Conservation (phyloP, 2,329 filamentous ascomycete species). For the Diaporthe vaccinii region DNA sequence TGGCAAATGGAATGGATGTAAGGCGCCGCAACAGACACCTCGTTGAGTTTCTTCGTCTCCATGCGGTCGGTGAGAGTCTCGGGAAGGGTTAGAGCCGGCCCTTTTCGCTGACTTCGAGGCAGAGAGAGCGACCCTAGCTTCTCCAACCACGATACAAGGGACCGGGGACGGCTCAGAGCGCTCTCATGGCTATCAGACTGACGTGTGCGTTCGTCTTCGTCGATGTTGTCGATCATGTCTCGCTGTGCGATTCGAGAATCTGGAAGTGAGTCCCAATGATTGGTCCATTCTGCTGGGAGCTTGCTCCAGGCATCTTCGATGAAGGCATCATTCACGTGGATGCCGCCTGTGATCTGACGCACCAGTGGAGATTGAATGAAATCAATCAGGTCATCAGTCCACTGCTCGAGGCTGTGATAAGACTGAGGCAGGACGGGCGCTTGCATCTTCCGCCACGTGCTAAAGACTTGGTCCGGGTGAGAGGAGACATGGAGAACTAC, state of each 20-base stretch:
- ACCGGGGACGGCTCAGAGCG: constrained; percentile 41
- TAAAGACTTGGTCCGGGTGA: background rate
- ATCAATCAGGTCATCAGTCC: constrained; percentile 44
- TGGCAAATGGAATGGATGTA: constrained; percentile 47
- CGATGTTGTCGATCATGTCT: constrained; percentile 49
- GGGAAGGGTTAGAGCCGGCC: constrained; percentile 42
- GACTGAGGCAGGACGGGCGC: constrained; percentile 23
- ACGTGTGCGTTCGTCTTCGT: constrained; percentile 35
- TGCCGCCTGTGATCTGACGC: constrained; percentile 51
- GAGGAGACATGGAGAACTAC: background rate
- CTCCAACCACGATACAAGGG: constrained; percentile 45
- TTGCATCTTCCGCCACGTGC: constrained; percentile 4
- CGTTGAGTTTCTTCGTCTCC: constrained; percentile 50
- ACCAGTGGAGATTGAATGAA: constrained; percentile 48
- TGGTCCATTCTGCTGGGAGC: constrained; percentile 49
- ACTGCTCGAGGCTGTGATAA: constrained; percentile 42
- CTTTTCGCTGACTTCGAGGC: constrained; percentile 44
- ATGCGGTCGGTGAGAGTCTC: constrained; percentile 45
- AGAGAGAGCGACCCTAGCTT: constrained; percentile 46
- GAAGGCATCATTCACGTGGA: constrained; percentile 52
- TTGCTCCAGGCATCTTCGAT: constrained; percentile 49
- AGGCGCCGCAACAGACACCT: constrained; percentile 48
- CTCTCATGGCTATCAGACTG: background rate
- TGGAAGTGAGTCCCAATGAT: constrained; percentile 47
- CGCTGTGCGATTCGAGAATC: constrained; percentile 50